Percentiles rank a stretch among this genome's conserved stretches.
Conservation (phyloP, 768 basidiomycete species). For the Imleria badia region DNA sequence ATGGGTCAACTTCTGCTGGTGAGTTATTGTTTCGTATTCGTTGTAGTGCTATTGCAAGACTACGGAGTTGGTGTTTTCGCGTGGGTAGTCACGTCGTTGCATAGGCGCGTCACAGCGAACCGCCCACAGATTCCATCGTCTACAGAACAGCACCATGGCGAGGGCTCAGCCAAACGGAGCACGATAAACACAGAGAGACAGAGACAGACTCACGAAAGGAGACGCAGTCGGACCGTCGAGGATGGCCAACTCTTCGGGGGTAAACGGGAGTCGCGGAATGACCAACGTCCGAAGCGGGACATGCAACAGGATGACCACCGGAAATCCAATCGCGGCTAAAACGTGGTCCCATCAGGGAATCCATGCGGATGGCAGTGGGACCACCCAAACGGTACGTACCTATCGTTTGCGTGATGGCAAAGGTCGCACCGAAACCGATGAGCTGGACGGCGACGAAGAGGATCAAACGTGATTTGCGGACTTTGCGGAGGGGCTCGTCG, state of each 20-base stretch:
- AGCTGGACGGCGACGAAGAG: constrained; percentile 77
- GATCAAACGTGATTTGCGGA: constrained; percentile 71
- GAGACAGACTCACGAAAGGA: constrained; percentile 64
- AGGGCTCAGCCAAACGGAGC: background rate
- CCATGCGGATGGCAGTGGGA: background rate
- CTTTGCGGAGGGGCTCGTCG: constrained; percentile 70
- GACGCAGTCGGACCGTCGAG: constrained; percentile 92
- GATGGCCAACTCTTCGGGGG: constrained; percentile 71
- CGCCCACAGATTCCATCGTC: constrained; percentile 48
- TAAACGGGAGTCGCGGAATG: constrained; percentile 77
- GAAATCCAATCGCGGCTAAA: constrained; percentile 86
- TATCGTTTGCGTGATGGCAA: constrained; percentile 88
- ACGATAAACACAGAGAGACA: background rate
- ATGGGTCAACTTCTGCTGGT: too few species aligned
- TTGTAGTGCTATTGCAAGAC: too few species aligned
- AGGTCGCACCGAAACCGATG: constrained; percentile 81
- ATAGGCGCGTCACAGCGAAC: constrained; percentile 17
- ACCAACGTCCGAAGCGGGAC: constrained; percentile 71
- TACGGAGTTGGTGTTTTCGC: too few species aligned
- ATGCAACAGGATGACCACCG: constrained; percentile 81
- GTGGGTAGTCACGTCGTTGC: too few species aligned
- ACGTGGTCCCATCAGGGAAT: background rate
- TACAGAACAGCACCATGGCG: constrained; percentile 5
- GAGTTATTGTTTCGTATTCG: too few species aligned
- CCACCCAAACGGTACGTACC: constrained; percentile 48